phyloP scores from a whole-genome alignment of 2,329 filamentous ascomycete species.

The Cryphonectria radicalis region DNA sequence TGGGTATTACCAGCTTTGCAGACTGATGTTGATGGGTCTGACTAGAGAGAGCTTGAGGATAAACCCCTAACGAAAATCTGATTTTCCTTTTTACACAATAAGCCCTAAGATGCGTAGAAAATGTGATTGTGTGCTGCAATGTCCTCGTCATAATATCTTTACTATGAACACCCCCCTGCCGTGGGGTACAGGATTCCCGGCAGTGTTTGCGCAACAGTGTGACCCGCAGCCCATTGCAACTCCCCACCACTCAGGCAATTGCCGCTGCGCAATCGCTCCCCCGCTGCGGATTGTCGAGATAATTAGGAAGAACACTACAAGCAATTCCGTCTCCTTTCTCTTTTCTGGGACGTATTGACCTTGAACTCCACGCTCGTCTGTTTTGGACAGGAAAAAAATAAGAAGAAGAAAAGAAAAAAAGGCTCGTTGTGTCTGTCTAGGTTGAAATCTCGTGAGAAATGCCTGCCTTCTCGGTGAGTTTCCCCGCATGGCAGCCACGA shows the following conservation, averaged over 20 bases:
- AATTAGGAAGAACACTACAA: not conserved
- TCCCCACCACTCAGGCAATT: not conserved
- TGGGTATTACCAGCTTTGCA: not conserved
- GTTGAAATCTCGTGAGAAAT: constrained; percentile 20
- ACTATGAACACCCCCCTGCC: not conserved
- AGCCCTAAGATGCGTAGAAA: not conserved
- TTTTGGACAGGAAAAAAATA: not conserved
- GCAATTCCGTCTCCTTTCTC: not conserved
- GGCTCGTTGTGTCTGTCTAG: not conserved
- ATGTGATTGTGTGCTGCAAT: not conserved
- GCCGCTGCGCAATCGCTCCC: constrained; percentile 7
- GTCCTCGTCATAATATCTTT: not conserved
- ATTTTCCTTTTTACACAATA: not conserved
- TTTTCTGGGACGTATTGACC: not conserved
- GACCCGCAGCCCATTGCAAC: not conserved
- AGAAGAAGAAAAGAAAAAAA: too few species aligned
- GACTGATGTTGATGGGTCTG: not conserved
- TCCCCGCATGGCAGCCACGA: not conserved
- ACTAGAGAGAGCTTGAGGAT: not conserved
- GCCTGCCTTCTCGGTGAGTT: constrained; percentile 34
- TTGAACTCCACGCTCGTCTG: not conserved
- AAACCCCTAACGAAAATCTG: not conserved
- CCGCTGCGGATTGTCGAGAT: not conserved
- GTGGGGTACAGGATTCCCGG: not conserved
- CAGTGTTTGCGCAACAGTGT: not conserved